Percentiles rank a stretch among this genome's conserved stretches.
phyloP scores from a whole-genome alignment of 768 basidiomycete genomes.

The Tephrocybe sp. region DNA sequence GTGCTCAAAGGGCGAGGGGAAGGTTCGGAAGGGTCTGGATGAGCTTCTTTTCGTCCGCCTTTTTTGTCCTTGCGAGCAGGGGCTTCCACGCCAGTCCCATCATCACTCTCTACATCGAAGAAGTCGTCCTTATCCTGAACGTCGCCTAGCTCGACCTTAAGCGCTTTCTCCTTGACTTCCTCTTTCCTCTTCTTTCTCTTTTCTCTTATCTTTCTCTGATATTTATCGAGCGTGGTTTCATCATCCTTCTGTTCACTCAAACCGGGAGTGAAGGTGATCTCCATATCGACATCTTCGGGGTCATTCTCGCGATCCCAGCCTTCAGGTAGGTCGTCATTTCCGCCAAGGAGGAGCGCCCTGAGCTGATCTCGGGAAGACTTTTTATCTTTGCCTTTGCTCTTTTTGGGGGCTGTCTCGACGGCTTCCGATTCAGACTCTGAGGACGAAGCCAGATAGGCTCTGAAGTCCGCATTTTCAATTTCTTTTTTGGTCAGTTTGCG shows the following conservation, averaged over 20 bases:
- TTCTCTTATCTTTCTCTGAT: constrained; percentile 88
- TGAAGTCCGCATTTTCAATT: constrained; percentile 91
- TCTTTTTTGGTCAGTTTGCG: constrained; percentile 79
- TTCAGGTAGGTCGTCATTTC: constrained; percentile 72
- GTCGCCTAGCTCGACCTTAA: constrained; percentile 18
- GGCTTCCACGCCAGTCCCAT: constrained; percentile 23
- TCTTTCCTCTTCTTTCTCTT: constrained; percentile 82
- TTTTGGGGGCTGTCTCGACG: constrained; percentile 15
- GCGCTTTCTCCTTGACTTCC: constrained; percentile 46
- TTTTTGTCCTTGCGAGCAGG: constrained; percentile 3
- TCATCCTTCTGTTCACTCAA: constrained; percentile 54
- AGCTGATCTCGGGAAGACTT: constrained; percentile 63
- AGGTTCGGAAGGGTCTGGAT: constrained; percentile 14
- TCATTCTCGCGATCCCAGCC: constrained; percentile 67
- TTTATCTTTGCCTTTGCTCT: constrained; percentile 30
- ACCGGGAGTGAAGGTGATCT: constrained; percentile 93
- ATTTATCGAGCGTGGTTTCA: constrained; percentile 87
- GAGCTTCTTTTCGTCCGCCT: constrained; percentile 17
- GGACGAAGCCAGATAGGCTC: constrained; percentile 70
- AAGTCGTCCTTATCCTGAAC: constrained; percentile 62
- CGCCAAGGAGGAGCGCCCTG: constrained; percentile 72
- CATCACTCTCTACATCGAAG: constrained; percentile 60
- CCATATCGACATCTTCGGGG: constrained; percentile 75
- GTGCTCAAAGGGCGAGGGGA: constrained; percentile 43
- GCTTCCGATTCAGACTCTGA: constrained; percentile 55